Conservation (phyloP, 1,284 basidiomycete species). For the Microbotryum lychnidis-dioicae region DNA sequence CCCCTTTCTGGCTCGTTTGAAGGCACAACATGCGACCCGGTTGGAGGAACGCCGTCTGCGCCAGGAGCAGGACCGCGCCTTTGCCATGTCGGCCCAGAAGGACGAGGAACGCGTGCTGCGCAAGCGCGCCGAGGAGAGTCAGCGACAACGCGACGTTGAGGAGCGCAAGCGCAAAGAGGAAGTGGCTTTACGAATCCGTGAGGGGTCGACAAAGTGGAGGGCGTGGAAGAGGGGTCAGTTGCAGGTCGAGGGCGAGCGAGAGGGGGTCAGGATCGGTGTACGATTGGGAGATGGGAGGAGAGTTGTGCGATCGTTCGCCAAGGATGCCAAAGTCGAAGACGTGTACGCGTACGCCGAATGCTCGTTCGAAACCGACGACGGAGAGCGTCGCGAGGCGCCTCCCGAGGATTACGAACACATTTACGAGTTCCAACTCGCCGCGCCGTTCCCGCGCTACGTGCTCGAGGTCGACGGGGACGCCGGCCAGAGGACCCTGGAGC, state of each 20-base stretch:
- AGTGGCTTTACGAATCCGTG: conserved; percentile 42
- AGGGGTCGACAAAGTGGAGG: conserved; percentile 33
- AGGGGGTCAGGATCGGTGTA: conserved; percentile 53
- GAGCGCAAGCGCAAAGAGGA: conserved; percentile 36
- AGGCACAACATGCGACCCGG: conserved; percentile 45
- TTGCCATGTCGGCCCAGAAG: conserved; percentile 53
- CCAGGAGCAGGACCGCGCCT: conserved; percentile 74
- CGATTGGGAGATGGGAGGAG: conserved; percentile 59
- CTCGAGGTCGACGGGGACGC: conserved; percentile 45
- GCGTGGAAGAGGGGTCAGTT: conserved; percentile 43
- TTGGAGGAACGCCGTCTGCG: conserved; percentile 62
- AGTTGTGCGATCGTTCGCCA: conserved; percentile 52
- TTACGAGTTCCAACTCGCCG: conserved; percentile 57
- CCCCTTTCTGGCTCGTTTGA: conserved; percentile 61
- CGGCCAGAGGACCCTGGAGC: conserved; percentile 45
- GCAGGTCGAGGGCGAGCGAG: conserved; percentile 42
- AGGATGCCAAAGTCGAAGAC: conserved; percentile 50
- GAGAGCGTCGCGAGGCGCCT: conserved; percentile 38
- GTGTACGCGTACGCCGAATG: conserved; percentile 63
- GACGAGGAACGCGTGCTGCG: conserved; percentile 58
- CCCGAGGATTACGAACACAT: conserved; percentile 41
- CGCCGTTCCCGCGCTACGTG: conserved; percentile 56
- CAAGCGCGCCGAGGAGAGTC: conserved; percentile 28
- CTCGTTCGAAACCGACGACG: conserved; percentile 37
- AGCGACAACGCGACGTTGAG: conserved; percentile 30